These are phyloP conservation scores for Elsinoe batatas DNA, from an alignment of 2,329 filamentous ascomycete species.

Conservation along the genomic window DNA sequence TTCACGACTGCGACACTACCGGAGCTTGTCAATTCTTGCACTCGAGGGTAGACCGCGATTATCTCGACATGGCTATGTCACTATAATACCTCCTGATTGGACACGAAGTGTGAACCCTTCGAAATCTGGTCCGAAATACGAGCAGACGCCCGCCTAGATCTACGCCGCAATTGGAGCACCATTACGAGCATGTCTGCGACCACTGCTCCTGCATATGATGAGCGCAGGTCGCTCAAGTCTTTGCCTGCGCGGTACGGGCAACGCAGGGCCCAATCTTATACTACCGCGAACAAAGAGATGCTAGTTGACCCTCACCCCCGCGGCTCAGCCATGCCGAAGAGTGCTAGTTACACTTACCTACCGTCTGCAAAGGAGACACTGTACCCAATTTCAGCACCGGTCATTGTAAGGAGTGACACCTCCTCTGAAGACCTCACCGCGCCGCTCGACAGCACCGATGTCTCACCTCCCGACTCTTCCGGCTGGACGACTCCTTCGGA, in stretches of 20 bases:
- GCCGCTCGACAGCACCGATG: slow-evolving; percentile 27
- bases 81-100: not conserved
- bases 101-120: not conserved
- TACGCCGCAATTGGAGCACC: not conserved
- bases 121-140: slow-evolving; percentile 1
- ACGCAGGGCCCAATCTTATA: not conserved
- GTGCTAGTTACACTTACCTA: slow-evolving; percentile 51
- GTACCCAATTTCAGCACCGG: slow-evolving; percentile 20
- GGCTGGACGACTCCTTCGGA: slow-evolving; percentile 36
- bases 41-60: not conserved
- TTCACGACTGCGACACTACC: not conserved
- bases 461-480: slow-evolving; percentile 31
- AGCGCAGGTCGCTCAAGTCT: not conserved
- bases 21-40: not conserved
- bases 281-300: not conserved
- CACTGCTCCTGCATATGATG: not conserved
- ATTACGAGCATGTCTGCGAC: slow-evolving; percentile 1
- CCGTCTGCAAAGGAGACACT: slow-evolving; percentile 29
- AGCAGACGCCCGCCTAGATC: not conserved
- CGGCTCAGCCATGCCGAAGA: slow-evolving; percentile 35
- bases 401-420: slow-evolving; percentile 40
- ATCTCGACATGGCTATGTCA: not conserved
- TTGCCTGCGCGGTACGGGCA: not conserved
- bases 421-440: slow-evolving; percentile 37
- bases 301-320: not conserved